Conservation (phyloP, 2,329 filamentous ascomycete species). For the Pyrenophora seminiperda region DNA sequence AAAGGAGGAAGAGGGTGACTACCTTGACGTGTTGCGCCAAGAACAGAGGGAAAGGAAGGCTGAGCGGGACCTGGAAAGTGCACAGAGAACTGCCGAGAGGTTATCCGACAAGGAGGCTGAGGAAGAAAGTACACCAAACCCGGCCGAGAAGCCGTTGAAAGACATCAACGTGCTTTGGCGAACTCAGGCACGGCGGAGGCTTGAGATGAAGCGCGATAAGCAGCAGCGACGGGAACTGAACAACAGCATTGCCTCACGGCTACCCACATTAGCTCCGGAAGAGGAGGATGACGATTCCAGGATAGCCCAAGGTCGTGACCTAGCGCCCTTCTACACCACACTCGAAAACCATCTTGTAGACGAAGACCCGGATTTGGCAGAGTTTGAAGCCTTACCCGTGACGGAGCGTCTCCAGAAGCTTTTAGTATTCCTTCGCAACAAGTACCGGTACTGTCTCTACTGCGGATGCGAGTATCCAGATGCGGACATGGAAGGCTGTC, state of each 20-base stretch:
- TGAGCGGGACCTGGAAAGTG: slow-evolving; percentile 74
- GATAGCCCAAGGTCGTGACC: slow-evolving; percentile 66
- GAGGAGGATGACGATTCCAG: slow-evolving; percentile 77
- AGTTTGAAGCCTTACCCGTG: slow-evolving; percentile 72
- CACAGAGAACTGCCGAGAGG: slow-evolving; percentile 81
- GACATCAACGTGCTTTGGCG: slow-evolving; percentile 81
- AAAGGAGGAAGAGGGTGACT: slow-evolving; percentile 53
- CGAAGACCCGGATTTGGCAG: slow-evolving; percentile 79
- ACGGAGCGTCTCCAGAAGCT: slow-evolving; percentile 69
- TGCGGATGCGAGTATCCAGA: slow-evolving; percentile 85
- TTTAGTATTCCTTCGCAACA: slow-evolving; percentile 70
- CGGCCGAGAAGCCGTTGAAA: slow-evolving; percentile 61
- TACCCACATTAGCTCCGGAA: slow-evolving; percentile 65
- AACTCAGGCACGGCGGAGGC: slow-evolving; percentile 70
- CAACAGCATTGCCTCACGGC: slow-evolving; percentile 48
- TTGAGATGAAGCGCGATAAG: slow-evolving; percentile 70
- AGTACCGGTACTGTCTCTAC: slow-evolving; percentile 90
- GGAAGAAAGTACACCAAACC: slow-evolving; percentile 26
- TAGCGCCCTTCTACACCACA: slow-evolving; percentile 55
- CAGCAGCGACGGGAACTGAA: slow-evolving; percentile 37
- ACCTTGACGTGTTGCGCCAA: slow-evolving; percentile 40
- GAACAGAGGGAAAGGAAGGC: slow-evolving; percentile 48
- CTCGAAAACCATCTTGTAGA: slow-evolving; percentile 73
- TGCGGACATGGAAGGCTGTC: slow-evolving; percentile 80
- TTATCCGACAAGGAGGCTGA: slow-evolving; percentile 59